Evolutionary conservation across 177 flowering plant genomes (phyloP), one percentile per base, ranked within the genome.

Genomic region (Vitis hybrid): DNA sequence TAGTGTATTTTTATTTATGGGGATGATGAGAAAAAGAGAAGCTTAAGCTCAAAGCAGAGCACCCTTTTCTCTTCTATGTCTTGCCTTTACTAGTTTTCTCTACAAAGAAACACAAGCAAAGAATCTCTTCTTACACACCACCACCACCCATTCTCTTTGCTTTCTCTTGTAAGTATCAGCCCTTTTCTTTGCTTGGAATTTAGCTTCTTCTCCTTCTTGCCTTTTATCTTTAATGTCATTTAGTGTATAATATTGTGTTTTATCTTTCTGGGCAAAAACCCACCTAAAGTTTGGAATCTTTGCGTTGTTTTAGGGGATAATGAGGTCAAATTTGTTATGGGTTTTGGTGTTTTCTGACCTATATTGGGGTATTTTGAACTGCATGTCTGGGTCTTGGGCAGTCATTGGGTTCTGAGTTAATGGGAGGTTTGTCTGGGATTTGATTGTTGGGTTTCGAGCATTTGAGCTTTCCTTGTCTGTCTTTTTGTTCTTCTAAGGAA

Each of bases 281-380:
- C 65, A 49, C 67, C 73, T 71, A 71, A 82, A 85, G 86, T 74
- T 81, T 76, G 78, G 86, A 86, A 85, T 90, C 84, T 82, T 54
- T 78, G 68, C 66, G 63, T 61, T 7, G n/a, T 81, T 71, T 76
- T 71, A 30, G 58, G 48, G 76, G 70, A 68, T 71, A 56, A 76
- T 77, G 79, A 17, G 70, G 41, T 63, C 73, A 73, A 78, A 65
- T 74, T 49, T 55, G 11, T 49, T 30, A 11, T 66, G 55, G 64
- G 32, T 70, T 18, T 64, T 71, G 67, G 32, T 63, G 24, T 70
- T 64, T 54, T 27, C 63, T 60, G 46, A 12, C 41, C 48, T 4
- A 18, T 35, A 11, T n/a, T 61, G 30, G 30, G 30, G 30, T 27
- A 27, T 27, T 27, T 27, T 27, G 30, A 27, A 27, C 30, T 27